These are phyloP conservation scores for Jamesozyma spencerorum DNA, from an alignment of 805 yeast genomes.

Conservation along the genomic window DNA sequence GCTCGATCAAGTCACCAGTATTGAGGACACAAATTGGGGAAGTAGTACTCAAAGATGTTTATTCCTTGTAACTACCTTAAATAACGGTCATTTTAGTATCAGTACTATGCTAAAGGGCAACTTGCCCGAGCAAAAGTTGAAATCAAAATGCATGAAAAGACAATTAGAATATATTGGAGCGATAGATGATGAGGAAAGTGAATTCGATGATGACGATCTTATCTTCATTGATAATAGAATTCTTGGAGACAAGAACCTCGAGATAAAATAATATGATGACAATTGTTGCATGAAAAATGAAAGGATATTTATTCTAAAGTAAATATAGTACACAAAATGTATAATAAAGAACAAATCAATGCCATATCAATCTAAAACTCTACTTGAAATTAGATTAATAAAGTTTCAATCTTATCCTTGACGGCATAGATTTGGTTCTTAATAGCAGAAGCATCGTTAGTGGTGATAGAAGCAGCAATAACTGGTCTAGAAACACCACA, in stretches of 20 bases:
- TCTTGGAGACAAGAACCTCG: neutral
- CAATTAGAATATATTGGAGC: slow-evolving; percentile 3
- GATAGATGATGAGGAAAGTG: slow-evolving; percentile 4
- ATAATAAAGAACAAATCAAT: neutral
- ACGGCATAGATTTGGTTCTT: slow-evolving; percentile 94
- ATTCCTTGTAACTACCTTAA: slow-evolving; percentile 3
- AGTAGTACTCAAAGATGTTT: neutral
- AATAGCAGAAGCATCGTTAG: slow-evolving; percentile 96
- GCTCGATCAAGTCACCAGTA: slow-evolving; percentile 9
- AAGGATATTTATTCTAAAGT: neutral
- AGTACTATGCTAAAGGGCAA: neutral
- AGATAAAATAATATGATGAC: neutral
- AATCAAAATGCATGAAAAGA: neutral
- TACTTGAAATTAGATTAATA: slow-evolving; percentile 54
- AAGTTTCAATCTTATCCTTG: slow-evolving; percentile 98
- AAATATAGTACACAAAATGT: slow-evolving; percentile 1
- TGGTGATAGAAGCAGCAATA: slow-evolving; percentile 95
- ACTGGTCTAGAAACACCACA: slow-evolving; percentile 99
- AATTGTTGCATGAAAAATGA: no score
- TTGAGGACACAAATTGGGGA: neutral
- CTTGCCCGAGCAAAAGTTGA: neutral
- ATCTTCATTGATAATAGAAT: slow-evolving; percentile 8
- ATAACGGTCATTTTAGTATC: slow-evolving; percentile 5
- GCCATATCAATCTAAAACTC: slow-evolving; percentile 1
- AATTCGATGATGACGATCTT: slow-evolving; percentile 2